Evolutionary conservation across 192 early-diverging fungal species (phyloP).

Genomic region (Coemansia sp.): DNA sequence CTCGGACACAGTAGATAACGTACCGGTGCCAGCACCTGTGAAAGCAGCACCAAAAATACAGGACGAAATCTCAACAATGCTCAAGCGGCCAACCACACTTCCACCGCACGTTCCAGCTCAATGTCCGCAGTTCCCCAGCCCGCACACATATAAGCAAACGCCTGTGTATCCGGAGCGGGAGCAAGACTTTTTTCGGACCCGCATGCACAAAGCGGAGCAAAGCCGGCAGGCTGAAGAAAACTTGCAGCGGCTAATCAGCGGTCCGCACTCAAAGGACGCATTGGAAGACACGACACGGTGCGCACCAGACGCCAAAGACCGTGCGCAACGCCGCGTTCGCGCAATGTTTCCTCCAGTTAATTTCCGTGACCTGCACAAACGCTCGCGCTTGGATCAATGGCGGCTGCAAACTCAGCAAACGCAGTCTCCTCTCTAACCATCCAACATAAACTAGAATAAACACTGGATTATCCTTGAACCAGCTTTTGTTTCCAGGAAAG

Average conservation of each 20-base stretch:
- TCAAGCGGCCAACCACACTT: slow-evolving; percentile 21
- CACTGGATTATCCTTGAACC: too few species aligned
- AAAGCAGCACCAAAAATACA: background rate
- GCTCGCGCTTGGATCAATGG: slow-evolving; percentile 27
- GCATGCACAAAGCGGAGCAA: slow-evolving; percentile 53
- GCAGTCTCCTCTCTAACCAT: background rate
- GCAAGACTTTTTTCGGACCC: slow-evolving; percentile 53
- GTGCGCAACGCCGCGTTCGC: slow-evolving; percentile 26
- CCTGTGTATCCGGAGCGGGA: slow-evolving; percentile 48
- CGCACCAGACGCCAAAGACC: slow-evolving; percentile 11
- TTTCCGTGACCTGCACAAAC: slow-evolving; percentile 41
- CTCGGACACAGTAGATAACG: background rate
- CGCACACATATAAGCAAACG: slow-evolving; percentile 50
- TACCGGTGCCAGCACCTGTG: background rate
- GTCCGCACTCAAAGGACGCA: slow-evolving; percentile 8
- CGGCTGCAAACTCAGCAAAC: background rate
- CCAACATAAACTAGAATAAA: too few species aligned
- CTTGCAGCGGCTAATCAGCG: slow-evolving; percentile 48
- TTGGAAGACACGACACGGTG: background rate
- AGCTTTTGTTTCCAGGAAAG: too few species aligned
- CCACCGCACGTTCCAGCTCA: slow-evolving; percentile 42
- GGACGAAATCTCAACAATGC: slow-evolving; percentile 13
- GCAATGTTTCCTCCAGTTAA: slow-evolving; percentile 46
- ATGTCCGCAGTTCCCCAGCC: slow-evolving; percentile 47
- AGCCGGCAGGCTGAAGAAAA: slow-evolving; percentile 54